A percentile compares a stretch with the other conserved stretches of the same genome.
Conservation (phyloP, 257 asterid genomes). For the Salvia hispanica region DNA sequence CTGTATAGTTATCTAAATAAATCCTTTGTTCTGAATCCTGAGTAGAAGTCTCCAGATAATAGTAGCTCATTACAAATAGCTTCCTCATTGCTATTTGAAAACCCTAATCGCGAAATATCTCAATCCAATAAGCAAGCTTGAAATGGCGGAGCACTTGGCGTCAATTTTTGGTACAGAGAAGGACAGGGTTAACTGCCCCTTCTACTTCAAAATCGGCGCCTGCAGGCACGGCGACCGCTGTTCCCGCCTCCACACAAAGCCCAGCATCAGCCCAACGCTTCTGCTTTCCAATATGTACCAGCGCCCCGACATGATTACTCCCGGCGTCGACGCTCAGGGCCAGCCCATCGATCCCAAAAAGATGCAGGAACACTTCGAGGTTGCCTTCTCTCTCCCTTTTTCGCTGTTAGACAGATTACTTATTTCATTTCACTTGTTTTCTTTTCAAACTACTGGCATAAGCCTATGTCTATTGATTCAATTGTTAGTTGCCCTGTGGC, state of each 20-base stretch:
- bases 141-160: slow-evolving; percentile 93
- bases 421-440: background rate
- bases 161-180: slow-evolving; percentile 89
- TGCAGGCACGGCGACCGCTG: slow-evolving; percentile 97
- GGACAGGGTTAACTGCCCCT: slow-evolving; percentile 93
- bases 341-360: slow-evolving; percentile 74
- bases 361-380: slow-evolving; percentile 95
- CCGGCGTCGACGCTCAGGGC: slow-evolving; percentile 91
- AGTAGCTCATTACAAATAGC: too few relatives aligned
- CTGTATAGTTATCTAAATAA: too few relatives aligned
- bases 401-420: background rate
- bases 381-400: slow-evolving; percentile 11
- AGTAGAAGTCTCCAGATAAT: too few relatives aligned
- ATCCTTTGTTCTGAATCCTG: background rate
- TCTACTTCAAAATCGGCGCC: slow-evolving; percentile 96
- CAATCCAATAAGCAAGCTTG: background rate
- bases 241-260: slow-evolving; percentile 92
- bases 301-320: slow-evolving; percentile 92
- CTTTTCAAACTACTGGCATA: too few relatives aligned
- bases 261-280: slow-evolving; percentile 86
- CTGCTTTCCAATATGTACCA: slow-evolving; percentile 91
- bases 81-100: background rate
- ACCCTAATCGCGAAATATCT: slow-evolving; percentile 33
- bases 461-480: background rate
- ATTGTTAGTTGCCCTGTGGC: background rate